A percentile compares a stretch with the other conserved stretches of the same genome.
Evolutionary conservation across 495 filamentous ascomycete species (phyloP).

Genomic region (Tuber calosporum): DNA sequence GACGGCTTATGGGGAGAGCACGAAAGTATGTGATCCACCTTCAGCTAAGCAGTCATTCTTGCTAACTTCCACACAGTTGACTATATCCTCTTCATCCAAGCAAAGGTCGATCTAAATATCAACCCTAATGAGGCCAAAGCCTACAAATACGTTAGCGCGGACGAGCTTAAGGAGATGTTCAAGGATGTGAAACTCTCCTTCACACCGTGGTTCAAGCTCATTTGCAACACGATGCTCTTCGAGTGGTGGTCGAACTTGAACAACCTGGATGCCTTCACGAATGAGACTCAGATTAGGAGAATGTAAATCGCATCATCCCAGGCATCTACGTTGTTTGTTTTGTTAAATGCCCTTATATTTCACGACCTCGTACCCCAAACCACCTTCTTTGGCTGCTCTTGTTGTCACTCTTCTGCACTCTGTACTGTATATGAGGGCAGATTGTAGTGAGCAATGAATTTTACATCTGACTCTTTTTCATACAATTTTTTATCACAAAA

Average conservation of each 20-base stretch:
- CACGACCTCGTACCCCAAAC: neutral
- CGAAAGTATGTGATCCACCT: conserved; percentile 62
- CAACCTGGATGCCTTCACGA: conserved; percentile 73
- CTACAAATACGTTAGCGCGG: conserved; percentile 70
- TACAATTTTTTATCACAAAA: neutral
- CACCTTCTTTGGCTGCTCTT: neutral
- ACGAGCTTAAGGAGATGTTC: conserved; percentile 81
- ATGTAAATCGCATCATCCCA: conserved; percentile 52
- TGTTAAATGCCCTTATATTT: neutral
- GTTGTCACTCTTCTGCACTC: neutral
- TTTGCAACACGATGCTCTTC: conserved; percentile 94
- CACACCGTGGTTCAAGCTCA: conserved; percentile 99
- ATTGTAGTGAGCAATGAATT: neutral
- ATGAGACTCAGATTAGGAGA: conserved; percentile 77
- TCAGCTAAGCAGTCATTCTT: neutral
- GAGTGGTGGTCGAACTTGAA: conserved; percentile 96
- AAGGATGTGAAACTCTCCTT: conserved; percentile 69
- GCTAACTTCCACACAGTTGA: conserved; percentile 58
- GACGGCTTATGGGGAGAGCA: conserved; percentile 98
- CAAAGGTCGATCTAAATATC: conserved; percentile 69
- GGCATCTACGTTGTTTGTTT: neutral
- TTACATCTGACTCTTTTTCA: neutral
- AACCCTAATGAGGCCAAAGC: conserved; percentile 86
- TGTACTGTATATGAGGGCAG: neutral
- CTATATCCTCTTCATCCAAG: conserved; percentile 98